phyloP scores from a whole-genome alignment of 2,329 filamentous ascomycete species.

The Fusarium musae region DNA sequence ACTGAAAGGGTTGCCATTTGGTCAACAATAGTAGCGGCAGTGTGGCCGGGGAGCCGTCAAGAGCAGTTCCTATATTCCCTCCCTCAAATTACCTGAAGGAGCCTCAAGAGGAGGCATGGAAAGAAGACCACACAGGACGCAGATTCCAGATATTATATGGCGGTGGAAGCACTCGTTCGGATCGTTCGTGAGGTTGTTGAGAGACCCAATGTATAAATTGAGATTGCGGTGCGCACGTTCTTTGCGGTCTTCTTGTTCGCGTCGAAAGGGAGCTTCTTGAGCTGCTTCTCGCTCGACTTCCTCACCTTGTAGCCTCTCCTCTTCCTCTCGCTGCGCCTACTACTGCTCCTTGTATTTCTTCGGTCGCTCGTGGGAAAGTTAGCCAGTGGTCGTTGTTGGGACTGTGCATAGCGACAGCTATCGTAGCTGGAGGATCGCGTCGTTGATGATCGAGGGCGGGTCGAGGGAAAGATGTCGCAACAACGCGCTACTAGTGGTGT shows the following conservation, averaged over 20 bases:
- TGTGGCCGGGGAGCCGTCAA: not conserved
- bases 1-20: rapidly evolving
- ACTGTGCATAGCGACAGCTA: not conserved
- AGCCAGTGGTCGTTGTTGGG: not conserved
- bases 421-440: not conserved
- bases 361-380: not conserved
- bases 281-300: not conserved
- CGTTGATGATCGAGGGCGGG: not conserved
- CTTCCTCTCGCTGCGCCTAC: not conserved
- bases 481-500: not conserved
- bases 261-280: not conserved
- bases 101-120: too few relatives aligned
- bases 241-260: not conserved
- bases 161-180: not conserved
- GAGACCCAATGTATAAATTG: not conserved
- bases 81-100: not conserved
- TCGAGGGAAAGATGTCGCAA: not conserved
- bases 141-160: not conserved
- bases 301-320: not conserved
- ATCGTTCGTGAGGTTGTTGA: not conserved
- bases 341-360: not conserved
- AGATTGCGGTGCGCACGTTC: not conserved
- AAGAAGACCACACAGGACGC: not conserved
- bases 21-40: not conserved
- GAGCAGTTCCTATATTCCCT: not conserved